These are phyloP conservation scores for Russula sp. DNA, from an alignment of 768 basidiomycete species.

Conservation along the genomic window DNA sequence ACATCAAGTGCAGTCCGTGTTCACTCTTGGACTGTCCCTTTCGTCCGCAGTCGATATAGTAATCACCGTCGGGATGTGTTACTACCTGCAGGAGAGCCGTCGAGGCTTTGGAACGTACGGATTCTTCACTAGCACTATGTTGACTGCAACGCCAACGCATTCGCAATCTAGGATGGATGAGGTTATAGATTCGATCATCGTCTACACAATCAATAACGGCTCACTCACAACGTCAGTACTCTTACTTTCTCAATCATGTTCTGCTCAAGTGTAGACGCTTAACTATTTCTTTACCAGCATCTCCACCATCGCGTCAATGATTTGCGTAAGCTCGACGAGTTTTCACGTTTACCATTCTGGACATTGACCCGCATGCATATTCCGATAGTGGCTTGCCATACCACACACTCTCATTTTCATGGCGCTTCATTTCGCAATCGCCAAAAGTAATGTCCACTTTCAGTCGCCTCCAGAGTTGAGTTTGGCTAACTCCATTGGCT, in stretches of 20 bases:
- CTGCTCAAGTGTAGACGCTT: neutral
- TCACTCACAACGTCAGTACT: conserved; percentile 22
- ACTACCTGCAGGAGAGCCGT: conserved; percentile 22
- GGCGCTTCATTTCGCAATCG: conserved; percentile 23
- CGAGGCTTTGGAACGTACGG: conserved; percentile 24
- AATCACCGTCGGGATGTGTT: conserved; percentile 23
- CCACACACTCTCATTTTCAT: conserved; percentile 22
- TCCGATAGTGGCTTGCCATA: conserved; percentile 20
- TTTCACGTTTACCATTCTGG: neutral
- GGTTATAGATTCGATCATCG: conserved; percentile 18
- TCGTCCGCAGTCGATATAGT: conserved; percentile 21
- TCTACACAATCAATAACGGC: conserved; percentile 26
- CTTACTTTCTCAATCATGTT: neutral
- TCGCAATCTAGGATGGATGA: conserved; percentile 20
- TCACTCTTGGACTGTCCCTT: conserved; percentile 22
- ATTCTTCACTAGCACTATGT: neutral
- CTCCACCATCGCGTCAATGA: conserved; percentile 20
- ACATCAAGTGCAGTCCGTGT: conserved; percentile 17
- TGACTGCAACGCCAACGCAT: neutral
- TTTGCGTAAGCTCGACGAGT: conserved; percentile 11
- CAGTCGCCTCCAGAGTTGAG: neutral
- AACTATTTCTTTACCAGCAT: neutral
- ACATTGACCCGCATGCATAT: neutral
- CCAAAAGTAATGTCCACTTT: conserved; percentile 16
- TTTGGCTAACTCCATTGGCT: neutral